A percentile compares a stretch with the other conserved stretches of the same genome.
phyloP scores from a whole-genome alignment of 306 rosid genomes.

The Cicer yamashitae region DNA sequence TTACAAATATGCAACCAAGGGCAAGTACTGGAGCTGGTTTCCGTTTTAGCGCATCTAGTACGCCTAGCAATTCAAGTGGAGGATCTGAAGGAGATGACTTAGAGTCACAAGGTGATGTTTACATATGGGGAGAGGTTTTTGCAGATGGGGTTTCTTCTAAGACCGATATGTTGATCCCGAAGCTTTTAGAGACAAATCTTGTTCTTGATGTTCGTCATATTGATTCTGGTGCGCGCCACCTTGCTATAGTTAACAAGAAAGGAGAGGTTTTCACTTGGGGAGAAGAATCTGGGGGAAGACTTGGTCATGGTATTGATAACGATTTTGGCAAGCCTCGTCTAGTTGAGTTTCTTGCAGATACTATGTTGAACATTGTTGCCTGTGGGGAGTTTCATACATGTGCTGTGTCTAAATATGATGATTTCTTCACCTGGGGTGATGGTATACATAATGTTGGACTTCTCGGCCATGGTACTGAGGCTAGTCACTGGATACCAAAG shows the following conservation, averaged over 20 bases:
- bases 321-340: conserved; percentile 60
- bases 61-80: conserved; percentile 67
- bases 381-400: conserved; percentile 91
- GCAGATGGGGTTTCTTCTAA: conserved; percentile 59
- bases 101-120: conserved; percentile 78
- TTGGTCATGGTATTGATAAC: conserved; percentile 81
- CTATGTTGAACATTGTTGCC: conserved; percentile 65
- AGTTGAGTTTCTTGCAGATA: conserved; percentile 62
- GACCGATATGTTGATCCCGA: conserved; percentile 73
- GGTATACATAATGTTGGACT: conserved; percentile 77
- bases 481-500: conserved; percentile 86
- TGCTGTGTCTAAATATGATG: conserved; percentile 67
- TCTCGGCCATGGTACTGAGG: conserved; percentile 81
- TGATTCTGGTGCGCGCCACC: conserved; percentile 71
- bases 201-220: conserved; percentile 77
- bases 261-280: conserved; percentile 99
- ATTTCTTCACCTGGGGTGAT: conserved; percentile 90
- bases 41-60: conserved; percentile 78
- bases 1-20: conserved; percentile 73
- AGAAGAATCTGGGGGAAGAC: conserved; percentile 87
- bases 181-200: conserved; percentile 67
- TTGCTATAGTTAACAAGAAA: conserved; percentile 75
- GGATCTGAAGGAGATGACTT: conserved; percentile 81
- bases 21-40: conserved; percentile 68
- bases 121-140: conserved; percentile 84